Evolutionary conservation across 139 green algal species (phyloP).

Genomic region (Limnomonas spitsbergensis): DNA sequence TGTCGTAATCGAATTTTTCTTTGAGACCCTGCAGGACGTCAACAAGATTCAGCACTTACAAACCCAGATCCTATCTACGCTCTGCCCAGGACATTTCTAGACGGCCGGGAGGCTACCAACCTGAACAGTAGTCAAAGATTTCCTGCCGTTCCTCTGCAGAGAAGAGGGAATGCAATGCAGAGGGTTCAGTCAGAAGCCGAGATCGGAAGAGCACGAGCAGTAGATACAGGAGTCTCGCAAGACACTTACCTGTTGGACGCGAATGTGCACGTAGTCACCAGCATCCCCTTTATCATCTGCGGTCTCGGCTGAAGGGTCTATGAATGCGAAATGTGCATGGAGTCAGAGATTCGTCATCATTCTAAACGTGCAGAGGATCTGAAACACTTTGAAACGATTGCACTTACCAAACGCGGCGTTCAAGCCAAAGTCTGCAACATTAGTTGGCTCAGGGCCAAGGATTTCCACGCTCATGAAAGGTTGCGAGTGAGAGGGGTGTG

Average conservation of each 20-base stretch:
- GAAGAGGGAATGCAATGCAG: neutral
- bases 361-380: neutral
- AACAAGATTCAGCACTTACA: neutral
- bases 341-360: neutral
- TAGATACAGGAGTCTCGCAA: neutral
- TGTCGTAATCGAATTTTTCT: conserved; percentile 94
- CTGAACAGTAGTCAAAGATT: conserved; percentile 95
- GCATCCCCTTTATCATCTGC: conserved; percentile 31
- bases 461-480: neutral
- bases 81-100: neutral
- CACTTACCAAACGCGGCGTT: neutral
- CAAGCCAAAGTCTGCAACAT: conserved; percentile 1
- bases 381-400: neutral
- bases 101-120: conserved; percentile 22
- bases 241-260: conserved; percentile 77
- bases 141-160: conserved; percentile 88
- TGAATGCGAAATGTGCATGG: neutral
- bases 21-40: conserved; percentile 74
- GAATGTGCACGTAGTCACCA: conserved; percentile 81
- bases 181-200: neutral
- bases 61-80: neutral
- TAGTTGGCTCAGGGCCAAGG: conserved; percentile 1
- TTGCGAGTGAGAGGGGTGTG: neutral
- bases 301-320: conserved; percentile 10
- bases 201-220: neutral